Percentiles rank a stretch among this genome's conserved stretches.
Conservation (phyloP, 1,284 basidiomycete genomes). For the Mycena citricolor region DNA sequence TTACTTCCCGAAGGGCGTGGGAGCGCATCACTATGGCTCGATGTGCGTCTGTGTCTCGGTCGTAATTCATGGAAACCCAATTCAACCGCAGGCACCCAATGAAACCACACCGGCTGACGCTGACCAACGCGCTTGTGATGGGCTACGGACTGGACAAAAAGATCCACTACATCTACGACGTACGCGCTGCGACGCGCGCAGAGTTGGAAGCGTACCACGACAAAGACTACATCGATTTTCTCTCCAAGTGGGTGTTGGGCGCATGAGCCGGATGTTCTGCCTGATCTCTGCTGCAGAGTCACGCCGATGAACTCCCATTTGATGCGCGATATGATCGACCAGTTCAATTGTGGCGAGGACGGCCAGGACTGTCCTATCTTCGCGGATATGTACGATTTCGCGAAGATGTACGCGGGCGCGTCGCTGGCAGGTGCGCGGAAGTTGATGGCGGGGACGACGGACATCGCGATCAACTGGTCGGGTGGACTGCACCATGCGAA, state of each 20-base stretch:
- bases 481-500: constrained; percentile 96
- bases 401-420: constrained; percentile 87
- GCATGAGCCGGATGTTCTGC: too few species aligned
- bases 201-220: constrained; percentile 94
- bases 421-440: constrained; percentile 90
- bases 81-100: constrained; percentile 93
- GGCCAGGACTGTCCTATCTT: constrained; percentile 97
- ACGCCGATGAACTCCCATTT: constrained; percentile 78
- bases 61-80: not conserved
- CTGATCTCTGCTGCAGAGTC: constrained; percentile 57
- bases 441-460: constrained; percentile 81
- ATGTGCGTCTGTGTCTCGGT: constrained; percentile 46
- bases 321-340: constrained; percentile 74
- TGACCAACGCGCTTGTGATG: constrained; percentile 94
- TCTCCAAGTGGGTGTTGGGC: constrained; percentile 65
- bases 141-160: constrained; percentile 96
- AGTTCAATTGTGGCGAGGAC: constrained; percentile 89
- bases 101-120: constrained; percentile 93
- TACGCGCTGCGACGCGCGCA: constrained; percentile 83
- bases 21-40: constrained; percentile 96
- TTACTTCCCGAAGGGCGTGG: constrained; percentile 93
- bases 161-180: constrained; percentile 90
- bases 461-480: constrained; percentile 98
- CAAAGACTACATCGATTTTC: constrained; percentile 92
- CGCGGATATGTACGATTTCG: constrained; percentile 90